Base-by-base conservation (phyloP, 371 early-diverging fungal species). In the Globomyces sp. region DNA sequence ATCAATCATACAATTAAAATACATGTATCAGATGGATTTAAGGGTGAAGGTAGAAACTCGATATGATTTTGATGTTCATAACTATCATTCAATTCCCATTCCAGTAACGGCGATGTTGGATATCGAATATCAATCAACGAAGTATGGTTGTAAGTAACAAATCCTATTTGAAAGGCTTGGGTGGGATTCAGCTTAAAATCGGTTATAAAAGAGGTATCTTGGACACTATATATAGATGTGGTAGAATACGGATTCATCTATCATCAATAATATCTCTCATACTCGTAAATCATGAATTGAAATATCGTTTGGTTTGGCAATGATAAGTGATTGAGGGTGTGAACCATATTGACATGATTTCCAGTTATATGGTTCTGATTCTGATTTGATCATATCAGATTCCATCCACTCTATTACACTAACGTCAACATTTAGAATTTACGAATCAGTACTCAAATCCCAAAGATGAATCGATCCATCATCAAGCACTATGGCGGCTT, bases 41-140 rank as follows among this genome's bases (percentile, higher is more conserved):
- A 39, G 4, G 55, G 37, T 8, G 34, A 8, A 4, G 3, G 3
- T 2, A 55, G 40, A 55, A 39, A 55, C 4, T 55, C 40, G 3
- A 55, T 39, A 39, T 55, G 24, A 10, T 36, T 55, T 55, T 55
- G 55, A 55, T 55, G 55, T 37, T 55, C 55, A 55, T 37, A 55
- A 3, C 24, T n/a, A n/a, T 55, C 39, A 37, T 36, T 5, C 1
- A 55, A 8, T 24, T 55, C 6, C 55, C 55, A 55, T 37, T 55
- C 55, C 40, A 55, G 40, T 5, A 55, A 5, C 40, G 55, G 55
- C 1, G 34, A 41, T 4, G 4, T 55, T 10, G 37, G 2, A 37
- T 8, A 55, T 24, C 55, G 55, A 3, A 41, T 39, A 39, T 55
- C 55, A 36, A 55, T 55, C 4, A 55, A 36, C 8, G 55, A 3